These are phyloP conservation scores for Microdochium nivale DNA, from an alignment of 2,329 filamentous ascomycete genomes.

Conservation along the genomic window DNA sequence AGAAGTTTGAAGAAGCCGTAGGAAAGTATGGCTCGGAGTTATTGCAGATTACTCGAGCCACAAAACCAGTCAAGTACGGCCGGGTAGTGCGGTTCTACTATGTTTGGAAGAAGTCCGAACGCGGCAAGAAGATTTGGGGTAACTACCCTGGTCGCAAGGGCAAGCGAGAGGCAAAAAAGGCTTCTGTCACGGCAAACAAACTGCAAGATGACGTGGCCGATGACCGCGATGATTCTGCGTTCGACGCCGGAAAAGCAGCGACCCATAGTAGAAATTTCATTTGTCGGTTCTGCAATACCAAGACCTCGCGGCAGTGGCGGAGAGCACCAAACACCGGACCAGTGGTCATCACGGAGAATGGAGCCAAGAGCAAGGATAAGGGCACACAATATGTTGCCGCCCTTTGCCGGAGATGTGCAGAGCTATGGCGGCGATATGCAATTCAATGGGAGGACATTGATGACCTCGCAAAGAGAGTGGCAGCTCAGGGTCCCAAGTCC, in stretches of 20 bases:
- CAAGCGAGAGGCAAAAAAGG: slow-evolving; percentile 75
- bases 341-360: slow-evolving; percentile 58
- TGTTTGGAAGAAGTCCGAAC: slow-evolving; percentile 91
- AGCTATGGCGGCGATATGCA: slow-evolving; percentile 91
- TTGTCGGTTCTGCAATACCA: slow-evolving; percentile 86
- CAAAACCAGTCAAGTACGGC: slow-evolving; percentile 71
- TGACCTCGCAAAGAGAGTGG: slow-evolving; percentile 81
- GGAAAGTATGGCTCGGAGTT: slow-evolving; percentile 87
- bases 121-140: slow-evolving; percentile 83
- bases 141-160: slow-evolving; percentile 80
- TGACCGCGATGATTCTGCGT: slow-evolving; percentile 89
- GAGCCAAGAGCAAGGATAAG: slow-evolving; percentile 69
- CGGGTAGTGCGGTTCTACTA: slow-evolving; percentile 92
- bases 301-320: slow-evolving; percentile 80
- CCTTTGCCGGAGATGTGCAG: slow-evolving; percentile 81
- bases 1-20: slow-evolving; percentile 88
- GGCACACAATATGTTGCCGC: slow-evolving; percentile 66
- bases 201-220: slow-evolving; percentile 89
- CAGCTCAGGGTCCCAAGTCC: slow-evolving; percentile 67
- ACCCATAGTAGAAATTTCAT: slow-evolving; percentile 75
- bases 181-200: slow-evolving; percentile 63
- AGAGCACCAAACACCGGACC: slow-evolving; percentile 72
- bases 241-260: slow-evolving; percentile 77
- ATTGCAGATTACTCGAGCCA: slow-evolving; percentile 71
- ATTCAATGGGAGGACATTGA: slow-evolving; percentile 94